Conservation (phyloP, 768 basidiomycete genomes). For the Amanita rimosa region DNA sequence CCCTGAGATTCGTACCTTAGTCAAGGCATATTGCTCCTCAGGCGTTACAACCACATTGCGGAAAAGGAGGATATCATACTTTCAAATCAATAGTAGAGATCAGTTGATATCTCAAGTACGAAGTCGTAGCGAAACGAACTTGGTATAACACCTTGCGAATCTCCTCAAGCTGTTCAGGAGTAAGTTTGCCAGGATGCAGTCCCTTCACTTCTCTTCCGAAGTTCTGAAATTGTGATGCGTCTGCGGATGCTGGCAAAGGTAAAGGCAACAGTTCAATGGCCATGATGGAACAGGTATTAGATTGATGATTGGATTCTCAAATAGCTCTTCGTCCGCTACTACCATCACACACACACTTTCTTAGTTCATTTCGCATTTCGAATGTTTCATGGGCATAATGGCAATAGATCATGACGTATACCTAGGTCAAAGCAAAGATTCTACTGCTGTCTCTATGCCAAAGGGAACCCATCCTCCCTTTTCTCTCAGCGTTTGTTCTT, state of each 20-base stretch:
- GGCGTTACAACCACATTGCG: slow-evolving; percentile 57
- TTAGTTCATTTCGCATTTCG: no score
- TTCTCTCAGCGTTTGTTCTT: slow-evolving; percentile 31
- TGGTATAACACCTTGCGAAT: slow-evolving; percentile 68
- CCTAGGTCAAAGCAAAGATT: no score
- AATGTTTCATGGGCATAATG: no score
- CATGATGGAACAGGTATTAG: no score
- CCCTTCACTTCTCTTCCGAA: slow-evolving; percentile 77
- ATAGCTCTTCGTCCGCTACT: no score
- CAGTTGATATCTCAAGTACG: slow-evolving; percentile 1
- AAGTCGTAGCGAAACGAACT: slow-evolving; percentile 30
- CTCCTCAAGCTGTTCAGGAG: slow-evolving; percentile 51
- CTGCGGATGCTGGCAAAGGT: no score
- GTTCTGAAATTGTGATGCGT: slow-evolving; percentile 49
- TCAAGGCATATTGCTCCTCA: slow-evolving; percentile 76
- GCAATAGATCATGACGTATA: no score
- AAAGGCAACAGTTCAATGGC: slow-evolving; percentile 62
- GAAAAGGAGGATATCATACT: slow-evolving; percentile 73
- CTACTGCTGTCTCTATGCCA: no score
- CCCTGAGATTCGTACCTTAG: slow-evolving; percentile 42
- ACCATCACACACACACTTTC: no score
- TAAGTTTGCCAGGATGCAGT: slow-evolving; percentile 52
- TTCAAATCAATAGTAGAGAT: background rate
- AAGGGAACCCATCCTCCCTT: slow-evolving; percentile 21
- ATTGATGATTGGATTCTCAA: no score